Percentiles rank a stretch among this genome's conserved stretches.
Conservation (phyloP, 345 rosid genomes). For the Pistacia integerrima region DNA sequence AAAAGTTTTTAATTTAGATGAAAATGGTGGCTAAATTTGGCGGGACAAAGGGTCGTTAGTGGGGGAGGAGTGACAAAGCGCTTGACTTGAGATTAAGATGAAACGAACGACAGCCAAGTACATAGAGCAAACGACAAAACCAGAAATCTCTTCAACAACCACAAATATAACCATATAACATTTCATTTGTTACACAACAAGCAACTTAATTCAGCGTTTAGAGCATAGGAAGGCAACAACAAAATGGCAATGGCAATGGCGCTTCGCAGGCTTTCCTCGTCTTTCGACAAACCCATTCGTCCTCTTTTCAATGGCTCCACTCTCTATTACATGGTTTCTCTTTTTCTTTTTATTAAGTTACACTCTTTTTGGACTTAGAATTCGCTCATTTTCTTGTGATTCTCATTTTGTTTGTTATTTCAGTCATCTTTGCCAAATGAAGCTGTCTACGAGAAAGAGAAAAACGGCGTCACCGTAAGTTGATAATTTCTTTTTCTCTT, state of each 20-base stretch:
- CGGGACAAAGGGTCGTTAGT: not conserved
- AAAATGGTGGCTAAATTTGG: not conserved
- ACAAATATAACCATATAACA: conserved; percentile 29
- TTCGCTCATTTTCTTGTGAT: not conserved
- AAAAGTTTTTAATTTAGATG: too few species aligned
- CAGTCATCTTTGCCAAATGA: conserved; percentile 93
- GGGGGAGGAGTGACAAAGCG: not conserved
- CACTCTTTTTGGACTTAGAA: not conserved
- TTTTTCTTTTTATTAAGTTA: not conserved
- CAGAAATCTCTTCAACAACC: conserved; percentile 41
- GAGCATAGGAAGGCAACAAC: conserved; percentile 6
- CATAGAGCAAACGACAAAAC: not conserved
- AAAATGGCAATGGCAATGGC: conserved; percentile 95
- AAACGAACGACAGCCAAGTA: conserved; percentile 9
- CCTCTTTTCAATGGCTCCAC: conserved; percentile 72
- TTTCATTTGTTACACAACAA: not conserved
- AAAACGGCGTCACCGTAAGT: conserved; percentile 69
- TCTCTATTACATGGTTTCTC: conserved; percentile 63
- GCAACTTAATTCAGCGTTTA: not conserved
- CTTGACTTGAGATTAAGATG: too few species aligned
- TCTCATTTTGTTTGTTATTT: conserved; percentile 15
- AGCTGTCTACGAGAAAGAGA: conserved; percentile 87
- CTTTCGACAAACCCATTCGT: conserved; percentile 73
- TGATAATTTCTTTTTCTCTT: not conserved
- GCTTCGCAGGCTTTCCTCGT: conserved; percentile 90